Evolutionary conservation across 768 basidiomycete species (phyloP).

Genomic region (Mycena metata): DNA sequence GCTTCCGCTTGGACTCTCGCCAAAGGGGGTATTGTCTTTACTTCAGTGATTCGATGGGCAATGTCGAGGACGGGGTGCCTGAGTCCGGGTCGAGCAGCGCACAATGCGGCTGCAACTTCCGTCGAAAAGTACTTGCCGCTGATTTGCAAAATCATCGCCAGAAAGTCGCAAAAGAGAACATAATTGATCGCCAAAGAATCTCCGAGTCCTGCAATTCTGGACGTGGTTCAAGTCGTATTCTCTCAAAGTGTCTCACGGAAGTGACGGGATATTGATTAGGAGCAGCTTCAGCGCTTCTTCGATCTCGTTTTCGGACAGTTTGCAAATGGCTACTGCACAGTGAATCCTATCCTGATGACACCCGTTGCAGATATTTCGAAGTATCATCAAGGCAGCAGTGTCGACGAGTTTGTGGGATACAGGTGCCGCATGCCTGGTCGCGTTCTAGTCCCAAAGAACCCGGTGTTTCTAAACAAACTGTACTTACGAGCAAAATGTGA

Average conservation of each 20-base stretch:
- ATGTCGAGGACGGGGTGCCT: not conserved
- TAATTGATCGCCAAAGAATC: not conserved
- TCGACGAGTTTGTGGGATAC: not conserved
- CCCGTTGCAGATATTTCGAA: not conserved
- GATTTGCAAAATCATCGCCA: not conserved
- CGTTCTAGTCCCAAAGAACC: no score
- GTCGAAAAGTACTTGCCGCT: not conserved
- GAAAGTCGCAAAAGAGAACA: conserved; percentile 2
- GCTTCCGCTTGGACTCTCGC: conserved; percentile 2
- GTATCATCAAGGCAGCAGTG: not conserved
- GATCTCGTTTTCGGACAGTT: not conserved
- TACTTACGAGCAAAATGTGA: not conserved
- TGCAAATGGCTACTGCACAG: not conserved
- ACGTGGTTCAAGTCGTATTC: no score
- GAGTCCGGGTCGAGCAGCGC: not conserved
- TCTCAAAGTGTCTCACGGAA: no score
- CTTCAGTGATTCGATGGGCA: not conserved
- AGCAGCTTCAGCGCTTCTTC: not conserved
- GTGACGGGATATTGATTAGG: not conserved
- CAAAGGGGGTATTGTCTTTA: not conserved
- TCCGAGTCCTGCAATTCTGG: not conserved
- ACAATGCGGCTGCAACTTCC: conserved; percentile 1
- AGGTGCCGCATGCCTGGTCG: not conserved
- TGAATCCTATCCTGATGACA: not conserved
- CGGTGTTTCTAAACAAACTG: no score